These are phyloP conservation scores for Penicillium sp. DNA, from an alignment of 2,329 filamentous ascomycete genomes.

Conservation along the genomic window DNA sequence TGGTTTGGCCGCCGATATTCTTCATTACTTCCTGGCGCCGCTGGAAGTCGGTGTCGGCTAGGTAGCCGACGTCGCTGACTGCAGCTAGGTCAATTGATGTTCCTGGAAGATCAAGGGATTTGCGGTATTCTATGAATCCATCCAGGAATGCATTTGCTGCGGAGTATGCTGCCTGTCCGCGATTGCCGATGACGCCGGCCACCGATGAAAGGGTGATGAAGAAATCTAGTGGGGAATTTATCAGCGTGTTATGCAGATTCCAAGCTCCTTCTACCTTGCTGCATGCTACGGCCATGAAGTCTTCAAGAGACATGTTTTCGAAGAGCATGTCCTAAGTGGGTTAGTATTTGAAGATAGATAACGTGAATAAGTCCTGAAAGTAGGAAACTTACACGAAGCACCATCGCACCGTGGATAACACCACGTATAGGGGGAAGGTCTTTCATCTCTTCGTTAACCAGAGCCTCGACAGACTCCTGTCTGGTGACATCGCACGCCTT, in stretches of 20 bases:
- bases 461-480: slow-evolving; percentile 23
- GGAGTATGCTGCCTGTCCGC: slow-evolving; percentile 23
- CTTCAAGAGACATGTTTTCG: slow-evolving; percentile 24
- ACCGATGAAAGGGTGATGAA: slow-evolving; percentile 25
- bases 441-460: slow-evolving; percentile 17
- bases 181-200: slow-evolving; percentile 23
- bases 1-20: slow-evolving; percentile 18
- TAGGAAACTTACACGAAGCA: slow-evolving; percentile 26
- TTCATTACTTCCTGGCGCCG: slow-evolving; percentile 20
- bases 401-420: slow-evolving; percentile 42
- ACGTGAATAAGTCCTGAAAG: background rate
- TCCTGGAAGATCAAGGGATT: slow-evolving; percentile 20
- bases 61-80: slow-evolving; percentile 20
- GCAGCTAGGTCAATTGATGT: slow-evolving; percentile 25
- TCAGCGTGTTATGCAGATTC: slow-evolving; percentile 25
- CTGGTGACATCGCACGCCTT: slow-evolving; percentile 31
- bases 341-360: slow-evolving; percentile 4
- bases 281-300: slow-evolving; percentile 16
- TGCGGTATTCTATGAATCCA: slow-evolving; percentile 22
- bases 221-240: slow-evolving; percentile 18
- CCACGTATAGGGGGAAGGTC: slow-evolving; percentile 34
- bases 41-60: slow-evolving; percentile 15
- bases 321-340: slow-evolving; percentile 23
- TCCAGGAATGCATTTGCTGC: slow-evolving; percentile 24
- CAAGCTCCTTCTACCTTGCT: slow-evolving; percentile 22